Evolutionary conservation across 2,329 filamentous ascomycete species (phyloP), one percentile per base, ranked within the genome.

Genomic region (Ceratocystis papillata): DNA sequence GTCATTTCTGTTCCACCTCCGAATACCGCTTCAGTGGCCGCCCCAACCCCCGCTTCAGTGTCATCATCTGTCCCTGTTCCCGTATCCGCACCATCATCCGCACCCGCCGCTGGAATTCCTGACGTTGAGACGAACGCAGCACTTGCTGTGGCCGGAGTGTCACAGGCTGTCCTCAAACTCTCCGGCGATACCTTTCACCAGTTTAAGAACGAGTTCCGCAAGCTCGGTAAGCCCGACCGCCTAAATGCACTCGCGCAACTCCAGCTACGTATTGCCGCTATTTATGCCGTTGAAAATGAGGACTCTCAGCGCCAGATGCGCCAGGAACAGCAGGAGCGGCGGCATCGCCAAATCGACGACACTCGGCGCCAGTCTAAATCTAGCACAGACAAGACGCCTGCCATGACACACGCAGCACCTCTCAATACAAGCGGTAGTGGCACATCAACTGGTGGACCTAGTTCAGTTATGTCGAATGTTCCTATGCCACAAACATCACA

Each of bases 201-300:
- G 41, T 76, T 77, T 69, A 79, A 79, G 69, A 71, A 70, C 55
- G 76, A 78, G 41, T 78, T 78, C 44, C 76, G 77, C 5, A 77
- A 77, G 64, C 76, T 78, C 73, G 71, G 75, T 5, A 75, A 76
- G 46, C 71, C 75, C 1, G 76, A 79, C 7, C 74, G 77, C 5
- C 67, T 78, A 2, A 73, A 73, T 20, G 73, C 73, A 8, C 71
- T 78, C 1, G 75, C 77, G 4, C 75, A 77, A 66, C 68, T 78
- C 20, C 77, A 78, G 66, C 72, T 79, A 12, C 72, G 77, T 15
- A 73, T 79, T 25, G 77, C 77, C 6, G 77, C 77, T 57, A 77
- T 79, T 12, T 79, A 78, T 64, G 77, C 77, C 10, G 73, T 79
- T 1, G 76, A 79, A 61, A 79, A 78, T 67, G 77, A 79, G 68